phyloP scores from a whole-genome alignment of 768 basidiomycete species.

The Podaxis pistillaris region DNA sequence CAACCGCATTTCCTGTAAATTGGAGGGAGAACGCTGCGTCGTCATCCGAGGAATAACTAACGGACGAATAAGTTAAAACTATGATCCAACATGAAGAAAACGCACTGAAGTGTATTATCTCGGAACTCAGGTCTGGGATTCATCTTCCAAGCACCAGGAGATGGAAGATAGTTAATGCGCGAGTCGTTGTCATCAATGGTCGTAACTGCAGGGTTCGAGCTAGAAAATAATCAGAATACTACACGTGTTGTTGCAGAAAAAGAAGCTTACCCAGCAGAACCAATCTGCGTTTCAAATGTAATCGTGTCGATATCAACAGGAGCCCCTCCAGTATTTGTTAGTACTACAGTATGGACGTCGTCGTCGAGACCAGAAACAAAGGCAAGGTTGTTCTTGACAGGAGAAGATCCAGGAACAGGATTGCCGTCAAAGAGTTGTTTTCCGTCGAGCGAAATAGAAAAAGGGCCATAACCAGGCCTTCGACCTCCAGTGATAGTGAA shows the following conservation, averaged over 20 bases:
- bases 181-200: conserved; percentile 42
- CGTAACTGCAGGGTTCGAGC: conserved; percentile 25
- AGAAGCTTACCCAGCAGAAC: conserved; percentile 33
- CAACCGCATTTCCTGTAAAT: conserved; percentile 53
- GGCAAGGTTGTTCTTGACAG: conserved; percentile 35
- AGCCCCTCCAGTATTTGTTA: conserved; percentile 43
- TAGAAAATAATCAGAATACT: conserved; percentile 8
- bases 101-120: conserved; percentile 44
- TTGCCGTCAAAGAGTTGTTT: conserved; percentile 27
- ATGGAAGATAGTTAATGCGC: conserved; percentile 37
- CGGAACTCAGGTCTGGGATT: conserved; percentile 29
- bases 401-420: conserved; percentile 36
- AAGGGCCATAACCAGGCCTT: conserved; percentile 45
- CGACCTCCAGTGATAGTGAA: conserved; percentile 50
- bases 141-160: conserved; percentile 33
- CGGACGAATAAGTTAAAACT: background rate
- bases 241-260: background rate
- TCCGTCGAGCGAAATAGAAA: conserved; percentile 44
- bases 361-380: conserved; percentile 38
- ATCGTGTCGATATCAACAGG: conserved; percentile 51
- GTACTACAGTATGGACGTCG: conserved; percentile 45
- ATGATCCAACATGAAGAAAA: background rate
- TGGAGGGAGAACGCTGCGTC: conserved; percentile 41
- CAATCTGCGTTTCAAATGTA: conserved; percentile 40
- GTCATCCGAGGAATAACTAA: conserved; percentile 38